Conservation (phyloP, 2,329 filamentous ascomycete species). For the Beauveria sp. region DNA sequence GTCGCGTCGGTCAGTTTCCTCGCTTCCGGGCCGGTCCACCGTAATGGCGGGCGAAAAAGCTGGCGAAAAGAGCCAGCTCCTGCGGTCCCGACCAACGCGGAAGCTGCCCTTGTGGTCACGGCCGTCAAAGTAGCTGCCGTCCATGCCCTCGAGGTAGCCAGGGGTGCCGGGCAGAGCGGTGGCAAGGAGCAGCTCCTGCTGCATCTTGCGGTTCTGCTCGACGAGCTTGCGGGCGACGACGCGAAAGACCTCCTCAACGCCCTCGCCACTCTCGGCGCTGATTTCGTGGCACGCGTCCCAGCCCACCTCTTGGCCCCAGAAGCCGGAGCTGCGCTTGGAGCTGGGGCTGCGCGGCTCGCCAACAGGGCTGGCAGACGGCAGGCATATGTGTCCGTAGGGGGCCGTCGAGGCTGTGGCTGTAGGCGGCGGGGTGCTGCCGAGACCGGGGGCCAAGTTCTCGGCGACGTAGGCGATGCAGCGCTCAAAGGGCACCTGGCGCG, state of each 20-base stretch:
- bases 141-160: slow-evolving; percentile 36
- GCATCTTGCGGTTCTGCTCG: slow-evolving; percentile 56
- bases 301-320: slow-evolving; percentile 87
- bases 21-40: slow-evolving; percentile 33
- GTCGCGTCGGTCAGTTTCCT: slow-evolving; percentile 15
- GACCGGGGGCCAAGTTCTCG: slow-evolving; percentile 73
- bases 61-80: slow-evolving; percentile 53
- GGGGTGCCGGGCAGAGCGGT: slow-evolving; percentile 44
- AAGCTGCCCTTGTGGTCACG: slow-evolving; percentile 42
- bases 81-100: slow-evolving; percentile 47
- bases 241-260: slow-evolving; percentile 92
- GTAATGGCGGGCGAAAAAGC: slow-evolving; percentile 45
- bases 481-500: slow-evolving; percentile 84
- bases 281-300: slow-evolving; percentile 99
- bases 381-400: slow-evolving; percentile 19
- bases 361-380: slow-evolving; percentile 20
- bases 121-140: slow-evolving; percentile 45
- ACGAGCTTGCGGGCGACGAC: slow-evolving; percentile 56
- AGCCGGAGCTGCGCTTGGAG: slow-evolving; percentile 62
- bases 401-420: slow-evolving; percentile 42
- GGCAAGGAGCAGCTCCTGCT: slow-evolving; percentile 50
- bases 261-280: slow-evolving; percentile 86
- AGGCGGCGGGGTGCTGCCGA: slow-evolving; percentile 58
- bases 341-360: slow-evolving; percentile 50
- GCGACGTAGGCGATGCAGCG: slow-evolving; percentile 93